phyloP scores from a whole-genome alignment of 2,329 filamentous ascomycete species.

The Colletotrichum lindemuthianum region DNA sequence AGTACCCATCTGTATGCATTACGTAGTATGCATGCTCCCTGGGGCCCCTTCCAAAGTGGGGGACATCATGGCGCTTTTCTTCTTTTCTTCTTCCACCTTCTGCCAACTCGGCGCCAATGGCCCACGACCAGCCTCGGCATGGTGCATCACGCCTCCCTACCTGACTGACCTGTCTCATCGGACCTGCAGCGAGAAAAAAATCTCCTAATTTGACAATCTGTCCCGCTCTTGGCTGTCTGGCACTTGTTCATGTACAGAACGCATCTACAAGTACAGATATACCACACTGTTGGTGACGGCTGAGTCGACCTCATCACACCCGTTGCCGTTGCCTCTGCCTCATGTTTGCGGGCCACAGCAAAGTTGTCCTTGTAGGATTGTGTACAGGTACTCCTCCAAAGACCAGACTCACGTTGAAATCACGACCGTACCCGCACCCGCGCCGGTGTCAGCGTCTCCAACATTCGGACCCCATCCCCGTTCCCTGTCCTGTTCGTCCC shows the following conservation, averaged over 20 bases:
- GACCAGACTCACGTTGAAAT: not conserved
- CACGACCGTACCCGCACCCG: not conserved
- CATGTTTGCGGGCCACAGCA: no score
- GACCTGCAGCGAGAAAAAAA: constrained; percentile 15
- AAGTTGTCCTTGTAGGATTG: no score
- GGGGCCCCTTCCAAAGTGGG: constrained; percentile 1
- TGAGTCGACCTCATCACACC: no score
- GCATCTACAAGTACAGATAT: no score
- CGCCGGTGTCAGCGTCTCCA: constrained; percentile 5
- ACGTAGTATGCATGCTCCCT: not conserved
- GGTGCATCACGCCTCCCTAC: not conserved
- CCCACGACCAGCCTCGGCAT: not conserved
- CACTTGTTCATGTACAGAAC: not conserved
- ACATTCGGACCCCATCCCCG: not conserved
- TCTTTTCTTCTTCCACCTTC: constrained; percentile 5
- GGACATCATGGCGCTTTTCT: constrained; percentile 4
- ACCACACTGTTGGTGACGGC: no score
- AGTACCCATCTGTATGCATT: not conserved
- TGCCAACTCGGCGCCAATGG: not conserved
- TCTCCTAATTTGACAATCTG: constrained; percentile 8
- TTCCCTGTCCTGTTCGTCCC: constrained; percentile 19
- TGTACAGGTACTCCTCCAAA: not conserved
- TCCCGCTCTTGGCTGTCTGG: constrained; percentile 12
- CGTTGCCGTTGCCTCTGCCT: no score
- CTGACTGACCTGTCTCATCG: constrained; percentile 12